Percentiles rank a stretch among this genome's conserved stretches.
phyloP scores from a whole-genome alignment of 1,284 basidiomycete genomes.

The Cutaneotrichosporon sp. region DNA sequence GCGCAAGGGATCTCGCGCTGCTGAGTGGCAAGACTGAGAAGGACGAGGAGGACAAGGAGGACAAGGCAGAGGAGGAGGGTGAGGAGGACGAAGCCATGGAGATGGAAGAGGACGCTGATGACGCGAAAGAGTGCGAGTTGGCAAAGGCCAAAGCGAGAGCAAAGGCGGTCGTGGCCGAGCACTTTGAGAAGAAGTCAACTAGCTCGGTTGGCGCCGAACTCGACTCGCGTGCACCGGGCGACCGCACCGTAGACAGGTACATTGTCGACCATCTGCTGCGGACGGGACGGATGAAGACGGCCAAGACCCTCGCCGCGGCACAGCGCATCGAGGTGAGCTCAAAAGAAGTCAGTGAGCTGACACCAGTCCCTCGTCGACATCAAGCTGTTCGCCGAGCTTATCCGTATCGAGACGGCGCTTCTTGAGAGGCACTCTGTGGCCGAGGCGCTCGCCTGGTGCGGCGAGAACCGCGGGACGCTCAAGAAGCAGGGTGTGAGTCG shows the following conservation, averaged over 20 bases:
- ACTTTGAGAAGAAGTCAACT: constrained; percentile 14
- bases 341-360: background rate
- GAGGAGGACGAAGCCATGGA: constrained; percentile 1
- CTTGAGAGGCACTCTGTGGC: constrained; percentile 67
- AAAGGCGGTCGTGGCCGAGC: constrained; percentile 11
- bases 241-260: constrained; percentile 70
- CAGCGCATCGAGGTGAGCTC: constrained; percentile 45
- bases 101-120: background rate
- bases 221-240: constrained; percentile 9
- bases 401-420: constrained; percentile 77
- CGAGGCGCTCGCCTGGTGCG: constrained; percentile 91
- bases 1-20: constrained; percentile 4
- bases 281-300: constrained; percentile 45
- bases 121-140: background rate
- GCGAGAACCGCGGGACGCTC: constrained; percentile 88
- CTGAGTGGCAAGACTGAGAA: constrained; percentile 13
- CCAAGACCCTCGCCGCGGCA: constrained; percentile 37
- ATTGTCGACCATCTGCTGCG: constrained; percentile 88
- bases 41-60: constrained; percentile 12
- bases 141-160: constrained; percentile 6
- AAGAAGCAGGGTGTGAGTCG: constrained; percentile 77
- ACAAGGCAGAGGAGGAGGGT: constrained; percentile 5
- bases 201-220: background rate
- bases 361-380: constrained; percentile 78
- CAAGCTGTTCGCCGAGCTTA: constrained; percentile 85